Percentiles rank a stretch among this genome's conserved stretches.
phyloP scores from a whole-genome alignment of 73 alveolate genomes.

The Stentor roeselii region DNA sequence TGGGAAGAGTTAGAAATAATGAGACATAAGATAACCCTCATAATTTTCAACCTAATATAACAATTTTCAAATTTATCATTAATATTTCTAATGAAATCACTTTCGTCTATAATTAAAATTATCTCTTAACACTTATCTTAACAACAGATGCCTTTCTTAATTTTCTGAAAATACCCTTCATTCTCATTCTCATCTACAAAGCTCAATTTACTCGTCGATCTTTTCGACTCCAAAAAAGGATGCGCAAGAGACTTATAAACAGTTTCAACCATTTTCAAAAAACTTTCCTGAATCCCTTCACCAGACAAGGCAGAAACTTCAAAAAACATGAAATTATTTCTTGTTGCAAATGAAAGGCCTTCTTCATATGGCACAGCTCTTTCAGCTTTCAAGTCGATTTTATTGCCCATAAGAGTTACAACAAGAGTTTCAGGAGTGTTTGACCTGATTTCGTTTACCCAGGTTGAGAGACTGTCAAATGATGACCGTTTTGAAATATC shows the following conservation, averaged over 20 bases:
- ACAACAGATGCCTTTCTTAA: not conserved
- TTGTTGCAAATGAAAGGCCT: not conserved
- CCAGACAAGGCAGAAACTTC: conserved; percentile 1
- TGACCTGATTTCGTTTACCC: conserved; percentile 33
- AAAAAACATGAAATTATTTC: too few relatives aligned
- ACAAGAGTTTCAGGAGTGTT: not conserved
- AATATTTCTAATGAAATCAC: too few relatives aligned
- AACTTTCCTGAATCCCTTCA: not conserved
- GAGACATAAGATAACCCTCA: too few relatives aligned
- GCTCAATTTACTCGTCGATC: not conserved
- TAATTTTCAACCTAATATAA: too few relatives aligned
- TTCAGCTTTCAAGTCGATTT: not conserved
- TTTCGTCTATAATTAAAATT: too few relatives aligned
- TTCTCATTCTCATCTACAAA: not conserved
- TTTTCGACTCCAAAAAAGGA: not conserved
- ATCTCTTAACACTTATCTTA: too few relatives aligned
- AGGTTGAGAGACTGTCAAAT: conserved; percentile 35
- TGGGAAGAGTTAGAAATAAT: too few relatives aligned
- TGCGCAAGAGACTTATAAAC: not conserved
- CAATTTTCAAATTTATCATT: too few relatives aligned
- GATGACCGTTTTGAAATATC: conserved; percentile 52
- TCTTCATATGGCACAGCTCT: not conserved
- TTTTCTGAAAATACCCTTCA: not conserved
- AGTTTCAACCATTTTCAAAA: not conserved
- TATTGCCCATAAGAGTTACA: not conserved